Base-by-base conservation (phyloP, 176 grass and related monocot genomes). In the Panicum miliaceum region DNA sequence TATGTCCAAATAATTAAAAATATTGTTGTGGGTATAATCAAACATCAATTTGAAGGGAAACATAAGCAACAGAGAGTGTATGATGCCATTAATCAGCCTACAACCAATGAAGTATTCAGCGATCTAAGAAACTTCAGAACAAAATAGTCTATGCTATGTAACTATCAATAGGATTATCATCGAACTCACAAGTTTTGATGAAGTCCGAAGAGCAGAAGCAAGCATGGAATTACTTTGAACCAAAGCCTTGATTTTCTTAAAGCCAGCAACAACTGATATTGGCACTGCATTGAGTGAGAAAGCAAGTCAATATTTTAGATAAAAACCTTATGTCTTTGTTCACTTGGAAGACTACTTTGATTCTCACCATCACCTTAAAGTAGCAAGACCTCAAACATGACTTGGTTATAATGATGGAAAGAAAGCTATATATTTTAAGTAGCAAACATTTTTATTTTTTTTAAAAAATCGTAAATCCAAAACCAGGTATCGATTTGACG, bases 211-310 rank as follows among this genome's bases (percentile, higher is more conserved):
- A 76, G 96, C 91, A 76, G 88, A 87, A 86, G 90, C 91, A 79
- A 99, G 96, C 76, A 92, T 90, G 71, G 93, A 80, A 63, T 90
- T 92, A 81, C 61, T 96, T 52, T 94, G 93, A 36, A 99, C 79
- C 52, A 96, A 72, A 86, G 96, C 88, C 86, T 94, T 99, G 62
- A 99, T 99, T 96, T 99, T 99, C 91, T 99, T 99, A 80, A 99
- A 99, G 64, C 68, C 81, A 65, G 90, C 96, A 87, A 99, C 92
- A 78, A 96, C 86, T 80, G 90, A 84, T 53, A 99, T 99, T 80
- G 96, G 96, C 50, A 99, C 96, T 99, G 86, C 91, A 91, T 38
- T 75, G 20, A 86, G 68, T 60, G 27, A 86, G 35, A 87, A 81
- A 51, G 56, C 53, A 50, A 18, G 40, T 90, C 48, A 90, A 36